Evolutionary conservation across 306 rosid genomes (phyloP).

Genomic region (Cicer yamashitae): DNA sequence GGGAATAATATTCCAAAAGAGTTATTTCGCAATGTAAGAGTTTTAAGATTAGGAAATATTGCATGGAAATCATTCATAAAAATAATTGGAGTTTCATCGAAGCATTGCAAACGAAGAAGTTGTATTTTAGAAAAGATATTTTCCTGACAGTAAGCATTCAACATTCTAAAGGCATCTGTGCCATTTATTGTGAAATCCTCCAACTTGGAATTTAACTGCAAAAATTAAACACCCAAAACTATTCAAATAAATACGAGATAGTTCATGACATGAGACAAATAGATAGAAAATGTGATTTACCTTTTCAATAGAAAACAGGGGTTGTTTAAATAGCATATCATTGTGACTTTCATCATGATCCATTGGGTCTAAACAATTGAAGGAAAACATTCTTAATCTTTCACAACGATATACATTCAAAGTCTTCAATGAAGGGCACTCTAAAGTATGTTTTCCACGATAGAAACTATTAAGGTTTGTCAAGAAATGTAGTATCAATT

Average conservation of each 20-base stretch:
- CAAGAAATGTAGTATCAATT: rapidly evolving
- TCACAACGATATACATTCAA: conserved; percentile 3
- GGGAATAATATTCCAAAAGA: not conserved
- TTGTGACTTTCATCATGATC: not conserved
- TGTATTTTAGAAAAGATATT: not conserved
- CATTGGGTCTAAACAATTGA: not conserved
- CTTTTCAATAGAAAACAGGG: conserved; percentile 22
- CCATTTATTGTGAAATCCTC: not conserved
- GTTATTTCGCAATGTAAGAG: not conserved
- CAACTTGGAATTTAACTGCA: not conserved
- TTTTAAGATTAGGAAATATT: not conserved
- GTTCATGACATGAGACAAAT: not conserved
- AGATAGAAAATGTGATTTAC: not conserved
- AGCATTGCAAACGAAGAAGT: not conserved
- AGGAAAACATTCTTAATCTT: conserved; percentile 11
- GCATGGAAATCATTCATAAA: not conserved
- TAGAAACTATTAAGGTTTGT: not conserved
- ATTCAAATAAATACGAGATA: not conserved
- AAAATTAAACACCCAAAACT: not conserved
- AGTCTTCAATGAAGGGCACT: conserved; percentile 7
- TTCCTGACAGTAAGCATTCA: not conserved
- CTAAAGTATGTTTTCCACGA: not conserved
- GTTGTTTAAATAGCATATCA: not conserved
- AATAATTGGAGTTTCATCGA: not conserved
- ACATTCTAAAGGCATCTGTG: not conserved